phyloP scores from a whole-genome alignment of 495 filamentous ascomycete genomes.

The Trichoderma virens region DNA sequence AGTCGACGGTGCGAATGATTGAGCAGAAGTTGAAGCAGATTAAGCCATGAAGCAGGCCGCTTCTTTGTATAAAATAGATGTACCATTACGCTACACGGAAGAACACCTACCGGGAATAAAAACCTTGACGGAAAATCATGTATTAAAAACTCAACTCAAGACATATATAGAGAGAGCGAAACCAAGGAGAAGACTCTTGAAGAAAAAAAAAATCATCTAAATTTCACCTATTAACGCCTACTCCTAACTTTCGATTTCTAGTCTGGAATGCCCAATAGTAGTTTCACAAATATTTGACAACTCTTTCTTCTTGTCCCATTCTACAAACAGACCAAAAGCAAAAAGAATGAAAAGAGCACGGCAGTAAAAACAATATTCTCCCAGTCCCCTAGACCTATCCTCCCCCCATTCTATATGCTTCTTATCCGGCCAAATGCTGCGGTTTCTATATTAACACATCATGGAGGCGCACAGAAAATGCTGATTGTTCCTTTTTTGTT shows the following conservation, averaged over 20 bases:
- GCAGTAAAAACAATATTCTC: neutral
- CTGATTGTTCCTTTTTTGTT: neutral
- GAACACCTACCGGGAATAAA: neutral
- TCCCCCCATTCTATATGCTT: neutral
- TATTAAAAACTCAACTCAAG: neutral
- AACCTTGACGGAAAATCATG: neutral
- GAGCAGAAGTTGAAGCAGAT: slow-evolving; percentile 27
- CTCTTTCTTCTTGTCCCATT: neutral
- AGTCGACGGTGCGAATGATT: slow-evolving; percentile 35
- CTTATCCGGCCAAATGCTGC: neutral
- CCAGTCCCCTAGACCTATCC: neutral
- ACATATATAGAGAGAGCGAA: neutral
- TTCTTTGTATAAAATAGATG: neutral
- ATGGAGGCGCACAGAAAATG: neutral
- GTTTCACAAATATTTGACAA: neutral
- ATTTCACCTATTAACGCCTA: neutral
- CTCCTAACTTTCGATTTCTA: neutral
- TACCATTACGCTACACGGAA: neutral
- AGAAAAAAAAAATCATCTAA: neutral
- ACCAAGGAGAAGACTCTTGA: neutral
- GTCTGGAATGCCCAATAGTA: neutral
- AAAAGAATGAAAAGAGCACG: neutral
- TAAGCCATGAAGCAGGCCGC: neutral
- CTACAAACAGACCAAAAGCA: neutral
- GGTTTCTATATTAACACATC: neutral